Conservation (phyloP, 306 rosid genomes). For the Senna siamea region DNA sequence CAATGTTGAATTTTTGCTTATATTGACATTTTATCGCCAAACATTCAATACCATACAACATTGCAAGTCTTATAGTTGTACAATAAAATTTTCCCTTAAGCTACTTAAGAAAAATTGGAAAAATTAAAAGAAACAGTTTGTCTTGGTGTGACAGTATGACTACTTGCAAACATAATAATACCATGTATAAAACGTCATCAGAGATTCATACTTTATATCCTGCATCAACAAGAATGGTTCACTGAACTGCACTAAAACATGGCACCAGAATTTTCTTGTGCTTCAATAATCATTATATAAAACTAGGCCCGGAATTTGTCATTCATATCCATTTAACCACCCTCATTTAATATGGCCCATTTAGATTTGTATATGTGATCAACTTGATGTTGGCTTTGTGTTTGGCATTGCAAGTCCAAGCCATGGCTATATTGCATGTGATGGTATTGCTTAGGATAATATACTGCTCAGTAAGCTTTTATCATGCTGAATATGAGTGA, state of each 20-base stretch:
- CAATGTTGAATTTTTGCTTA: too few species aligned
- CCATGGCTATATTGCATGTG: neutral
- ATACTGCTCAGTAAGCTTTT: neutral
- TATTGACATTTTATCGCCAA: too few species aligned
- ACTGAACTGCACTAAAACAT: neutral
- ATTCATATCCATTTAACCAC: too few species aligned
- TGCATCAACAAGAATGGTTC: slow-evolving; percentile 18
- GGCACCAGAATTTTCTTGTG: neutral
- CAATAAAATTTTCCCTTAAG: too few species aligned
- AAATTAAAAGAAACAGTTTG: slow-evolving; percentile 11
- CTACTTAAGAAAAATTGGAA: slow-evolving; percentile 14
- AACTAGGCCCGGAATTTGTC: neutral
- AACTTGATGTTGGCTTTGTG: neutral
- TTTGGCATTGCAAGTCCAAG: neutral
- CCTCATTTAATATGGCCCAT: neutral
- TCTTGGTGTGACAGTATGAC: neutral
- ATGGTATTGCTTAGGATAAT: neutral
- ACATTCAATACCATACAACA: too few species aligned
- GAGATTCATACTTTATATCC: slow-evolving; percentile 13
- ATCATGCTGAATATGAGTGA: neutral
- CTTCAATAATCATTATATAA: slow-evolving; percentile 1
- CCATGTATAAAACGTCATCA: slow-evolving; percentile 20
- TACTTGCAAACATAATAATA: slow-evolving; percentile 4
- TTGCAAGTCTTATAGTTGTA: too few species aligned
- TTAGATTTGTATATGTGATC: neutral